Base-by-base conservation (phyloP, 2,329 filamentous ascomycete genomes). In the Neocatenulostroma microsporum region DNA sequence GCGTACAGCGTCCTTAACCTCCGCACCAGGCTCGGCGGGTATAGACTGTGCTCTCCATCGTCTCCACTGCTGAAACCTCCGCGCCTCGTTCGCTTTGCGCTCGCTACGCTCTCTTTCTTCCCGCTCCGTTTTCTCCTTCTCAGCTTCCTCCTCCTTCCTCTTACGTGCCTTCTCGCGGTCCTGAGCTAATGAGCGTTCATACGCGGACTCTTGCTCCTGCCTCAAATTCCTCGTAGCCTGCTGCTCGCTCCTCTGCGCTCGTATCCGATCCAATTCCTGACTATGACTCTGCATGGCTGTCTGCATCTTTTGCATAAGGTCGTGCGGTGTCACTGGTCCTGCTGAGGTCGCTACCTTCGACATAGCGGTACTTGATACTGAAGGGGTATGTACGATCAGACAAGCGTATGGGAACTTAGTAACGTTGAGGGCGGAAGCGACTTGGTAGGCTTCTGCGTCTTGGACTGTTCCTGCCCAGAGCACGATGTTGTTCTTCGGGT, bases 401-500 rank as follows among this genome's bases (percentile, higher is more conserved):
- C 82, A 85, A 1, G 83, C 80, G 57, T 94, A 96, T 8, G 91
- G 91, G 53, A 91, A 95, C 57, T 93, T 94, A 41, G 85, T 94
- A 61, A 84, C 91, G 49, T 80, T 80, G 45, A 96, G 77, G 30
- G 88, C 86, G 10, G 76, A 74, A n/a, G 87, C 79, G 26, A 95
- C 86, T 58, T 95, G 87, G 61, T 93, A 96, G 4, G 89, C 85
- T 64, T 98, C 91, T 3, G 86, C 82, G 58, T 98, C 91, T 45
- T 87, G 77, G 1, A 96, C 82, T 49, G 87, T 94, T 30, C 91
- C 91, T 26, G 82, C 86, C 91, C 91, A 98, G 3, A 98, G 63
- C 23, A 96, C 68, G 20, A 95, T 75, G 55, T 89, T 83, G 60
- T 87, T 87, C 21, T 70, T 62, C 1, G 83, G 76, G 41, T 89